Evolutionary conservation across 805 yeast genomes (phyloP), one percentile per base, ranked within the genome.

Genomic region (Zygoascus bituminiphila): DNA sequence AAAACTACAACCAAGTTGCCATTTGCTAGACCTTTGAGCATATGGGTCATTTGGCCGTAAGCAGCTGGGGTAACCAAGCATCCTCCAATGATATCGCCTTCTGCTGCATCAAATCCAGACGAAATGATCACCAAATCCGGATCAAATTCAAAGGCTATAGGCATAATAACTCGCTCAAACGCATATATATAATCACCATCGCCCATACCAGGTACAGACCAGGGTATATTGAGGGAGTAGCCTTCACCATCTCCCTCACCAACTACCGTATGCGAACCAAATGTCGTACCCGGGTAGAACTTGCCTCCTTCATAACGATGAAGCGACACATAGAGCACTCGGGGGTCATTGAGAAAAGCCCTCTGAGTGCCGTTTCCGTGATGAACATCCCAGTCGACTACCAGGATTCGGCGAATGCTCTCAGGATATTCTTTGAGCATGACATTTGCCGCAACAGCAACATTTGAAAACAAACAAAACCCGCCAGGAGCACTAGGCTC

Each of bases 351-450:
- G 56, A 78, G 78, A 57, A 93, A 93, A 2, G 95, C 88, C 62
- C 84, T 83, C 65, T 93, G 98, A 1, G 99, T 93, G 36, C 99
- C 99, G 65, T 93, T 93, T 22, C 99, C 99, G 65, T 93, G 99
- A 66, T 93, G 99, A 43, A 93, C 88, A 66, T 93, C 99, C 99
- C 99, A 93, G 65, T 93, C 99, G 20, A 89, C 61, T 51, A 93
- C 81, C 49, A 88, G 78, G 36, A 93, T 86, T 57, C 77, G 77
- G 53, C 95, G 73, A 5, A 91, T 95, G 22, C 87, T 77, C 59
- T 91, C 97, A 0, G 97, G 96, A 64, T 88, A 91, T 49, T 77
- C 73, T 56, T 81, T 81, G 49, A 93, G 68, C 54, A 89, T 83
- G 51, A 82, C 80, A 60, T 84, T 84, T 15, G 97, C 95, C 1